Evolutionary conservation across 1,139 yeast genomes (phyloP).

Genomic region (Magnusiomyces paraingens): DNA sequence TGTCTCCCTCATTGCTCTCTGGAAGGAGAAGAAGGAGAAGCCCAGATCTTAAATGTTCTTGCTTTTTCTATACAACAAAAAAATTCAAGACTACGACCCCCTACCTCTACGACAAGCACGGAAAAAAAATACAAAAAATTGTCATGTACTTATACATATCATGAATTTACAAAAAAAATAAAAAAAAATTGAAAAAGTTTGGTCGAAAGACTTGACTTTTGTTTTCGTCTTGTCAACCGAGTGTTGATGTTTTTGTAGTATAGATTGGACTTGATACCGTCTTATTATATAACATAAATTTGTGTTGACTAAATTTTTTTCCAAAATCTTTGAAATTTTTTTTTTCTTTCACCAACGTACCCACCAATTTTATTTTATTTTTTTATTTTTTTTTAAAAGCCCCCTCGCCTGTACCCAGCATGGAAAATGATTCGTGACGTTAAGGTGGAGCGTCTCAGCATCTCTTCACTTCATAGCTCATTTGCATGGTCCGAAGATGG

Average conservation of each 20-base stretch:
- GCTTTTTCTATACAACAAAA: no score
- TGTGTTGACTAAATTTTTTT: no score
- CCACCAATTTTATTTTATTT: no score
- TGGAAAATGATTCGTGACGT: constrained; percentile 6
- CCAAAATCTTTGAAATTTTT: no score
- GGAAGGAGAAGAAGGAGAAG: constrained; percentile 99
- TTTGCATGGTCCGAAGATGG: constrained; percentile 4
- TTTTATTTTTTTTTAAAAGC: no score
- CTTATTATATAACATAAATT: no score
- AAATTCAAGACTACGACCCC: constrained; percentile 1
- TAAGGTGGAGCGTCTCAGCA: background rate
- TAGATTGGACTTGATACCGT: no score
- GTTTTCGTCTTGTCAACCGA: no score
- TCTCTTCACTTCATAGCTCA: background rate
- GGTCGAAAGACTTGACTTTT: no score
- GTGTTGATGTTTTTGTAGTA: no score
- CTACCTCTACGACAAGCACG: background rate
- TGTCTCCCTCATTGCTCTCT: constrained; percentile 98
- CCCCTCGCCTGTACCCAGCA: background rate
- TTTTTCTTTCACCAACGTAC: no score
- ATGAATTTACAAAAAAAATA: constrained; percentile 3
- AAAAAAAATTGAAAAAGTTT: background rate
- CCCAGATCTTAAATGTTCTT: constrained; percentile 78
- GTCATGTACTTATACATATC: constrained; percentile 7
- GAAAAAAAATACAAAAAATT: background rate